phyloP scores from a whole-genome alignment of 768 basidiomycete species.

The Naganishia kalamii region DNA sequence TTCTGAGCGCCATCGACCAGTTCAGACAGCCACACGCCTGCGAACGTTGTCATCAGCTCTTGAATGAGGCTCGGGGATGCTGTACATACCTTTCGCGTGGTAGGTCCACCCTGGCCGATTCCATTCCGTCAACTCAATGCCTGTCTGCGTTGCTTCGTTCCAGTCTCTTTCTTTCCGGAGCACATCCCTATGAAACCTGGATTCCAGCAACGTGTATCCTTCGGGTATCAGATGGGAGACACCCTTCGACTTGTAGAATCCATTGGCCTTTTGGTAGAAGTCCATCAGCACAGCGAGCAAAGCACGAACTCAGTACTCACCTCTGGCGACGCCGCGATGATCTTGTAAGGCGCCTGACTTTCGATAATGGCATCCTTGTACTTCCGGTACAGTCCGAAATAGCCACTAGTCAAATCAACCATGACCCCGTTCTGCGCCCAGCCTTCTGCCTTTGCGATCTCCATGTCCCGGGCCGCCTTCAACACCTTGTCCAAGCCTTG shows the following conservation, averaged over 20 bases:
- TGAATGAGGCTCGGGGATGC: background rate
- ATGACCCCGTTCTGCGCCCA: conserved; percentile 48
- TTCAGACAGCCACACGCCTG: conserved; percentile 78
- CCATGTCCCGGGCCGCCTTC: conserved; percentile 35
- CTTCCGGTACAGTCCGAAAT: conserved; percentile 76
- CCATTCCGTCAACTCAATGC: conserved; percentile 81
- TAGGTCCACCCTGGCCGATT: conserved; percentile 87
- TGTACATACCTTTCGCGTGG: conserved; percentile 80
- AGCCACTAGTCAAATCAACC: conserved; percentile 86
- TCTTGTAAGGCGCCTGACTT: conserved; percentile 52
- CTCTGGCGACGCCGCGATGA: conserved; percentile 81
- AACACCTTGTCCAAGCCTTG: conserved; percentile 48
- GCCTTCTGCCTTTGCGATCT: conserved; percentile 16
- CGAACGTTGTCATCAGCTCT: background rate
- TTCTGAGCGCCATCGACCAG: conserved; percentile 16
- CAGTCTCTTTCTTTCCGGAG: conserved; percentile 30
- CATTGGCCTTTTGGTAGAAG: conserved; percentile 66
- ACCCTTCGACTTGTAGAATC: conserved; percentile 83
- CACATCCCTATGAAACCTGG: conserved; percentile 56
- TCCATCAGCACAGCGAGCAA: conserved; percentile 9
- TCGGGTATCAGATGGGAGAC: conserved; percentile 91
- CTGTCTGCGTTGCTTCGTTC: conserved; percentile 38
- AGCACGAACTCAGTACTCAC: conserved; percentile 48
- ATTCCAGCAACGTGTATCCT: conserved; percentile 82
- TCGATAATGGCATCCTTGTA: conserved; percentile 68